A percentile compares a stretch with the other conserved stretches of the same genome.
Conservation (phyloP, 768 basidiomycete species). For the Wakefieldia striispora region DNA sequence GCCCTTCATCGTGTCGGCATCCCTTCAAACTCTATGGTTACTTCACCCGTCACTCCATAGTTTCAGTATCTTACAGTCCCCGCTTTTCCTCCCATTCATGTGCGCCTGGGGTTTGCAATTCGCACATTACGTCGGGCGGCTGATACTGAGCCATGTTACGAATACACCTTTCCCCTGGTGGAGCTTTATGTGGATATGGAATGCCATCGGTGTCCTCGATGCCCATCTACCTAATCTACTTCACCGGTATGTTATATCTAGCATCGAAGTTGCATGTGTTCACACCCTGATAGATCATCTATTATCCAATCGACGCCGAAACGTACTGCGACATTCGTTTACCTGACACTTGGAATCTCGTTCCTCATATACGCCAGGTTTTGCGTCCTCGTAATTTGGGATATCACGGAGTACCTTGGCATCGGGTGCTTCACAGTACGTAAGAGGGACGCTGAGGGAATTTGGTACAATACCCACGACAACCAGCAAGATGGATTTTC, state of each 20-base stretch:
- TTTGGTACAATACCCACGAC: slow-evolving; percentile 47
- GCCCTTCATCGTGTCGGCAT: slow-evolving; percentile 71
- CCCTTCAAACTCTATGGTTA: slow-evolving; percentile 82
- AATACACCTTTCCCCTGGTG: slow-evolving; percentile 79
- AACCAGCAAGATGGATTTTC: slow-evolving; percentile 24
- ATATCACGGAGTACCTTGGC: slow-evolving; percentile 89
- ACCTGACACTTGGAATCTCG: slow-evolving; percentile 65
- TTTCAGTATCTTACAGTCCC: slow-evolving; percentile 71
- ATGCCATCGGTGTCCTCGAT: slow-evolving; percentile 72
- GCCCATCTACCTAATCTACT: slow-evolving; percentile 73
- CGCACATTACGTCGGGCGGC: slow-evolving; percentile 84
- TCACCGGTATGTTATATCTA: slow-evolving; percentile 49
- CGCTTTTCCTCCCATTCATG: slow-evolving; percentile 82
- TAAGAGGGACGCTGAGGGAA: slow-evolving; percentile 72
- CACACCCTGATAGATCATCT: slow-evolving; percentile 48
- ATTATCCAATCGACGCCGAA: slow-evolving; percentile 68
- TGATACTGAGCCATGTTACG: slow-evolving; percentile 94
- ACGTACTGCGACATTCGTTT: slow-evolving; percentile 70
- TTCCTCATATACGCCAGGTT: slow-evolving; percentile 73
- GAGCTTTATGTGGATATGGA: slow-evolving; percentile 88
- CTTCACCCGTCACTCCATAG: slow-evolving; percentile 58
- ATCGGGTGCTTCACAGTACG: slow-evolving; percentile 94
- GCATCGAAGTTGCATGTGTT: slow-evolving; percentile 3
- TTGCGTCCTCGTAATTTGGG: slow-evolving; percentile 75
- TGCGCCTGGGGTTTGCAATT: slow-evolving; percentile 93